Percentiles rank a stretch among this genome's conserved stretches.
These are phyloP conservation scores for Babesia microti DNA, from an alignment of 169 alveolate species.

Conservation along the genomic window DNA sequence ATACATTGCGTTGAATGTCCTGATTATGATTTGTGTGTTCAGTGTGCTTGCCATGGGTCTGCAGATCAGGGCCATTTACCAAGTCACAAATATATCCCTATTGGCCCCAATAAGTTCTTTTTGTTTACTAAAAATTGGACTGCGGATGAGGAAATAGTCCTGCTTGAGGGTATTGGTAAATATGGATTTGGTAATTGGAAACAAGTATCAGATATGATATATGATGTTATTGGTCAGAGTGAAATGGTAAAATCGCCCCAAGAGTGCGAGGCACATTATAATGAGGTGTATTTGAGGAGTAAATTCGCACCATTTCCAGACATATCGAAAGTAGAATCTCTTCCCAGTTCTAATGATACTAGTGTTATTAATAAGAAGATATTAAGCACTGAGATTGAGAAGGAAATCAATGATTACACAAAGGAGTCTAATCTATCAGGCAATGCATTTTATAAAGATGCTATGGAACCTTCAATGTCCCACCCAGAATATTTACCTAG, in stretches of 20 bases:
- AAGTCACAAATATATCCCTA: conserved; percentile 63
- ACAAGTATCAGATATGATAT: conserved; percentile 44
- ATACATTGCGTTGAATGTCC: conserved; percentile 68
- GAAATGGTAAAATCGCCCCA: conserved; percentile 42
- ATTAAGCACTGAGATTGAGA: conserved; percentile 9
- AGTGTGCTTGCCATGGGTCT: conserved; percentile 61
- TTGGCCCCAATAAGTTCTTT: conserved; percentile 61
- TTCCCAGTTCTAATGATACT: background rate
- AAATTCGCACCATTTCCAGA: conserved; percentile 43
- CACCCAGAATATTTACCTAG: too few relatives aligned
- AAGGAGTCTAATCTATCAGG: too few relatives aligned
- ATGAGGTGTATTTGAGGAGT: conserved; percentile 36
- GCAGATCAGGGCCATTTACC: conserved; percentile 40
- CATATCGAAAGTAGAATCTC: conserved; percentile 2
- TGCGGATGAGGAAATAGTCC: conserved; percentile 71
- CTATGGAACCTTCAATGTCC: too few relatives aligned
- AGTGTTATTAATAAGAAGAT: background rate
- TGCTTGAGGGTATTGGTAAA: conserved; percentile 72
- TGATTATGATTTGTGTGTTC: conserved; percentile 67
- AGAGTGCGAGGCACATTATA: conserved; percentile 56
- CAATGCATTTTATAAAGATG: too few relatives aligned
- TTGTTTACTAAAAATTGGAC: conserved; percentile 64
- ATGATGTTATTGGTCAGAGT: conserved; percentile 5
- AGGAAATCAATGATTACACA: conserved; percentile 1
- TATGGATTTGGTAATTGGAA: conserved; percentile 76